Evolutionary conservation across 441 rosid genomes (phyloP).

Genomic region (Cnidoscolus chayamansa): DNA sequence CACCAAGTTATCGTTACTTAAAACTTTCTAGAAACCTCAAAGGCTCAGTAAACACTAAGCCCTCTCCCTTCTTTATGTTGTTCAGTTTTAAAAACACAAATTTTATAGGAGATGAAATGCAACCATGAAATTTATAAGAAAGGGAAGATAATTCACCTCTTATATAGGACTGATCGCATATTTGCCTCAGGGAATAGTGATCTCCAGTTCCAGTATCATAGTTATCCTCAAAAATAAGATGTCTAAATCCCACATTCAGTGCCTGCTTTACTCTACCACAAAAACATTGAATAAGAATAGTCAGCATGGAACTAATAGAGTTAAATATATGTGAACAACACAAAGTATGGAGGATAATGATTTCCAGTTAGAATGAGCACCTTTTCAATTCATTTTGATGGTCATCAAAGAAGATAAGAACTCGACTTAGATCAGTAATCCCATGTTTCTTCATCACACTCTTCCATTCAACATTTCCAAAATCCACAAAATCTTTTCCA

Average conservation of each 20-base stretch:
- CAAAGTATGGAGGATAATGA: neutral
- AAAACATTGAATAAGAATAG: conserved; percentile 22
- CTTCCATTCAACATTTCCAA: conserved; percentile 86
- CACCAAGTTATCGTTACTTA: no score
- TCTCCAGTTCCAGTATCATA: conserved; percentile 98
- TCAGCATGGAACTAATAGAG: conserved; percentile 10
- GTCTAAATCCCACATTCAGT: conserved; percentile 68
- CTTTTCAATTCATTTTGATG: conserved; percentile 97
- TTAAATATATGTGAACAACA: neutral
- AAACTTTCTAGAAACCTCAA: neutral
- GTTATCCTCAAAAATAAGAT: conserved; percentile 95
- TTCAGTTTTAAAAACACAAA: neutral
- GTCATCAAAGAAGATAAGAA: conserved; percentile 86
- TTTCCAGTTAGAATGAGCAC: conserved; percentile 30
- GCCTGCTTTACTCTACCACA: conserved; percentile 77
- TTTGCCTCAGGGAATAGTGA: conserved; percentile 93
- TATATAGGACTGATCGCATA: conserved; percentile 86
- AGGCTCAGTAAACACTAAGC: neutral
- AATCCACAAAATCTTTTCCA: conserved; percentile 95
- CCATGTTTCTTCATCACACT: conserved; percentile 64
- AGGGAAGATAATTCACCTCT: conserved; percentile 45
- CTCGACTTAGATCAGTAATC: conserved; percentile 54
- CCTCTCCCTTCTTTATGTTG: neutral
- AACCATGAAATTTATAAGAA: conserved; percentile 14
- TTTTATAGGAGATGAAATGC: conserved; percentile 5